A percentile compares a stretch with the other conserved stretches of the same genome.
These are phyloP conservation scores for Aureobasidium leucospermi DNA, from an alignment of 2,329 filamentous ascomycete genomes.

Conservation along the genomic window DNA sequence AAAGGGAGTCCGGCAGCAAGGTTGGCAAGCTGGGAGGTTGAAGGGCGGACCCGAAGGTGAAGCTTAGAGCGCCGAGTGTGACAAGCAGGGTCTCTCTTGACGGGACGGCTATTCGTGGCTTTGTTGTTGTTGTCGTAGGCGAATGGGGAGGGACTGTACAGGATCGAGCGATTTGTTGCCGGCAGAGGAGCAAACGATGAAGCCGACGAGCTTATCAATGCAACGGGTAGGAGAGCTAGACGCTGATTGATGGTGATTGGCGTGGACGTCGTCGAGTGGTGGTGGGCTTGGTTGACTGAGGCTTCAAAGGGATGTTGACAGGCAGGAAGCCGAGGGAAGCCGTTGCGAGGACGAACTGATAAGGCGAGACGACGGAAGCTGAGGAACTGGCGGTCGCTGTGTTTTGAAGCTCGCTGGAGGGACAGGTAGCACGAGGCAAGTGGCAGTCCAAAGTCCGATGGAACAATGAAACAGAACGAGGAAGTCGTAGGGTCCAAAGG, in stretches of 20 bases:
- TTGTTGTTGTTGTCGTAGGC: neutral
- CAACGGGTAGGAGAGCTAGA: neutral
- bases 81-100: neutral
- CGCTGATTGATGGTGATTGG: neutral
- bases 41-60: neutral
- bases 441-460: neutral
- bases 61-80: neutral
- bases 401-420: slow-evolving; percentile 6
- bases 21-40: neutral
- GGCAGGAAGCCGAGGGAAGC: slow-evolving; percentile 8
- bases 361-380: slow-evolving; percentile 6
- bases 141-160: slow-evolving; percentile 1
- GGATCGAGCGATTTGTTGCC: neutral
- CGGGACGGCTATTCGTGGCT: neutral
- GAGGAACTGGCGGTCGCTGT: neutral
- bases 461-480: slow-evolving; percentile 3
- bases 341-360: slow-evolving; percentile 3
- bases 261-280: neutral
- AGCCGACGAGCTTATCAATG: neutral
- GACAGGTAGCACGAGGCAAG: neutral
- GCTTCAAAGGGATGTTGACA: slow-evolving; percentile 1
- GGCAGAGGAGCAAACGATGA: neutral
- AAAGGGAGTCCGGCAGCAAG: slow-evolving; percentile 3
- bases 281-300: neutral
- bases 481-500: slow-evolving; percentile 4